phyloP scores from a whole-genome alignment of 1,284 basidiomycete species.

The Limonomyces culmigenus region DNA sequence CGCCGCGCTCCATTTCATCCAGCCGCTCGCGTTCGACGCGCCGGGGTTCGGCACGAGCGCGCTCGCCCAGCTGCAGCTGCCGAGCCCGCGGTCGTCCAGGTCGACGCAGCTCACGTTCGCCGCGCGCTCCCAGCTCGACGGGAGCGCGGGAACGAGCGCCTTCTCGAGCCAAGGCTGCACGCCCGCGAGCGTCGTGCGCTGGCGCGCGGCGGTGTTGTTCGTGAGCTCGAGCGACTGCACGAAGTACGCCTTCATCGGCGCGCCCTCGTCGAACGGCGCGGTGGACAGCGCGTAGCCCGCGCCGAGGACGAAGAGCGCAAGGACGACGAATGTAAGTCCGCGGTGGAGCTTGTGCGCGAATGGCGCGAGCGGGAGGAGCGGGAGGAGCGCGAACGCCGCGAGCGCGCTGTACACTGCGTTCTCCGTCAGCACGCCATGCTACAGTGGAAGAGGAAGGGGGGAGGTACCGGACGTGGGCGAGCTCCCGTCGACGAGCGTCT shows the following conservation, averaged over 20 bases:
- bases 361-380: slow-evolving; percentile 43
- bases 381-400: slow-evolving; percentile 27
- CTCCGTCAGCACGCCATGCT: slow-evolving; percentile 3
- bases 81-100: slow-evolving; percentile 8
- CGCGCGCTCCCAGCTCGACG: slow-evolving; percentile 32
- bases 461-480: slow-evolving; percentile 23
- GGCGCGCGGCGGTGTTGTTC: slow-evolving; percentile 6
- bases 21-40: slow-evolving; percentile 6
- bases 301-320: slow-evolving; percentile 25
- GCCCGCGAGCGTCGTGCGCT: slow-evolving; percentile 27
- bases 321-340: slow-evolving; percentile 21
- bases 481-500: slow-evolving; percentile 54
- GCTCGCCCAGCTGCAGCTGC: slow-evolving; percentile 21
- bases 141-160: slow-evolving; percentile 30
- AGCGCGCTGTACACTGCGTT: slow-evolving; percentile 32
- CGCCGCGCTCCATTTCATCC: slow-evolving; percentile 13
- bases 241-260: slow-evolving; percentile 56
- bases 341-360: slow-evolving; percentile 40
- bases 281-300: slow-evolving; percentile 26
- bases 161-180: slow-evolving; percentile 24
- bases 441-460: slow-evolving; percentile 1
- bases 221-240: slow-evolving; percentile 35
- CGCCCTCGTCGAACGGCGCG: slow-evolving; percentile 44
- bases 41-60: slow-evolving; percentile 15
- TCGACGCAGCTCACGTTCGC: slow-evolving; percentile 10